These are phyloP conservation scores for Kodamaea hsintzibuensis DNA, from an alignment of 805 yeast species.

Conservation along the genomic window DNA sequence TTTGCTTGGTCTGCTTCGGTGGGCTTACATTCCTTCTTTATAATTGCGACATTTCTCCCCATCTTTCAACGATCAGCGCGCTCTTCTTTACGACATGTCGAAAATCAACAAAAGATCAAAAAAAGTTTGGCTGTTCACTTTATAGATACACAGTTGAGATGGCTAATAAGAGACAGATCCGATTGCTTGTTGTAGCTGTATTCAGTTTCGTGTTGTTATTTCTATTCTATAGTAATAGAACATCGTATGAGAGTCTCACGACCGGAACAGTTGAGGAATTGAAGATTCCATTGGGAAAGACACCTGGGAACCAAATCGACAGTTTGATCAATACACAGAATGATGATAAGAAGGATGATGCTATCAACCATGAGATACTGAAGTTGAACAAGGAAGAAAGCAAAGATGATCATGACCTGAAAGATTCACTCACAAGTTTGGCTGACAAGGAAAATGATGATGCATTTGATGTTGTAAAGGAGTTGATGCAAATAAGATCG, in stretches of 20 bases:
- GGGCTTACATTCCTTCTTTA: too few relatives aligned
- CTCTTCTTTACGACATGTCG: not conserved
- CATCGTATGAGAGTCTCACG: not conserved
- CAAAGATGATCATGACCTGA: slow-evolving; percentile 6
- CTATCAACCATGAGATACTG: slow-evolving; percentile 39
- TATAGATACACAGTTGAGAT: not conserved
- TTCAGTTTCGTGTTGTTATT: slow-evolving; percentile 6
- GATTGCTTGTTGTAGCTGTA: slow-evolving; percentile 7
- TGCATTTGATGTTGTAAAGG: slow-evolving; percentile 37
- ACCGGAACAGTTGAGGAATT: not conserved
- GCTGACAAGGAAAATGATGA: slow-evolving; percentile 10
- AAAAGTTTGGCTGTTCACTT: not conserved
- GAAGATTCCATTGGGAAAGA: not conserved
- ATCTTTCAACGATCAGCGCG: not conserved
- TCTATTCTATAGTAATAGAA: not conserved
- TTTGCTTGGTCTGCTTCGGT: too few relatives aligned
- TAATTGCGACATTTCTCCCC: not conserved
- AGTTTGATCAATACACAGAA: slow-evolving; percentile 33
- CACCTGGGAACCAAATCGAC: slow-evolving; percentile 13
- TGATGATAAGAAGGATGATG: slow-evolving; percentile 39
- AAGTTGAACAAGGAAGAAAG: slow-evolving; percentile 12
- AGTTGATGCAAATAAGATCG: slow-evolving; percentile 54
- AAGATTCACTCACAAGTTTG: slow-evolving; percentile 12
- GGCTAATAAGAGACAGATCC: slow-evolving; percentile 8
- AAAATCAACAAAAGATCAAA: not conserved